Conservation (phyloP, 768 basidiomycete species). For the Termitomyces sp. region DNA sequence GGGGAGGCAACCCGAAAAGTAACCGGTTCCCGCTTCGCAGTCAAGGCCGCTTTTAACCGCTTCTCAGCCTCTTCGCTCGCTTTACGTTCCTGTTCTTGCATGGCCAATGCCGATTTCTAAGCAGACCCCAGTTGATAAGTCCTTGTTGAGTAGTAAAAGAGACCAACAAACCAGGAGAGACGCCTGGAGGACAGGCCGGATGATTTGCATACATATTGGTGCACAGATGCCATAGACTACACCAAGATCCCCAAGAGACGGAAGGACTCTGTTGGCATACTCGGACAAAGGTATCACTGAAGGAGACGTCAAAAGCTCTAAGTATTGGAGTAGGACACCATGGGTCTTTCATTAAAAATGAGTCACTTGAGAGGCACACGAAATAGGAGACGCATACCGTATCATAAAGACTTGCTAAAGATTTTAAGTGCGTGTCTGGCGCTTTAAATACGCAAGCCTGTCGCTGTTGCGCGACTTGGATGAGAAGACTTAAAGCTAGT, state of each 20-base stretch:
- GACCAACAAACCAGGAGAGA: conserved; percentile 49
- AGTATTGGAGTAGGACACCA: conserved; percentile 86
- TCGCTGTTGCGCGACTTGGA: conserved; percentile 89
- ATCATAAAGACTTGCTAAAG: conserved; percentile 84
- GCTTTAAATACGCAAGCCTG: conserved; percentile 78
- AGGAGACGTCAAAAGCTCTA: conserved; percentile 80
- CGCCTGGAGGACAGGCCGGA: conserved; percentile 73
- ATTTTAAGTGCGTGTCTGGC: conserved; percentile 76
- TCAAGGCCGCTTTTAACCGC: conserved; percentile 73
- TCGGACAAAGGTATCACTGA: conserved; percentile 62
- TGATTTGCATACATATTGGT: conserved; percentile 90
- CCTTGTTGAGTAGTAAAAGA: background rate
- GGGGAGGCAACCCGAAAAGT: conserved; percentile 65
- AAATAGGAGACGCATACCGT: conserved; percentile 48
- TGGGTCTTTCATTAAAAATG: conserved; percentile 57
- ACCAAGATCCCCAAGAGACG: conserved; percentile 69
- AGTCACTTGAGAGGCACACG: background rate
- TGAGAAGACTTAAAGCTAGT: conserved; percentile 82
- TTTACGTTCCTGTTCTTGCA: conserved; percentile 63
- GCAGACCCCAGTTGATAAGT: conserved; percentile 1
- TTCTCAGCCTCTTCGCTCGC: conserved; percentile 77
- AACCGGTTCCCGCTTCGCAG: conserved; percentile 70
- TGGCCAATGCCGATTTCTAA: conserved; percentile 56
- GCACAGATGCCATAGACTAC: conserved; percentile 75
- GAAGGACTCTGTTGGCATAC: conserved; percentile 70